Conservation (phyloP, 257 asterid species). For the Solanum megistacrolobum region DNA sequence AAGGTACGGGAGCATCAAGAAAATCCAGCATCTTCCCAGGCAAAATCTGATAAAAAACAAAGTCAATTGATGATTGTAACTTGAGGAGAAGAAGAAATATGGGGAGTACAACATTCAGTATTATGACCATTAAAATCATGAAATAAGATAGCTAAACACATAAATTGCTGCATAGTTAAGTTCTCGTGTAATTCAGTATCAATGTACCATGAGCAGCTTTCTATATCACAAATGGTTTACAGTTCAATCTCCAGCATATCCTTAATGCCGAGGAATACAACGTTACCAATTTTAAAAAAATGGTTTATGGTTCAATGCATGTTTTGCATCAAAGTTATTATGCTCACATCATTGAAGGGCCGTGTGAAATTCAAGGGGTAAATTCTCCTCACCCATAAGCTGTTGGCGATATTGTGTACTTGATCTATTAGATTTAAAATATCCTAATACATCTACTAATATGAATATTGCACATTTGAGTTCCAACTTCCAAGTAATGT, state of each 20-base stretch:
- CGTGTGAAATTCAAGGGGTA: background rate
- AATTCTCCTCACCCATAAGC: background rate
- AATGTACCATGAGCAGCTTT: background rate
- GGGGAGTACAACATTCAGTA: background rate
- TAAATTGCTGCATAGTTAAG: background rate
- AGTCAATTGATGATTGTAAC: background rate
- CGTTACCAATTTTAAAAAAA: background rate
- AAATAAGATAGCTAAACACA: constrained; percentile 1
- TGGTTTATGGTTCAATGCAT: background rate
- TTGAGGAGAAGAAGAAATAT: background rate
- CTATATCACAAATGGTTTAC: background rate
- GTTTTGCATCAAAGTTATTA: background rate
- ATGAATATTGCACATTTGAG: background rate
- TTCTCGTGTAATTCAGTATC: background rate
- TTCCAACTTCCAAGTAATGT: background rate
- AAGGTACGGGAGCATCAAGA: constrained; percentile 98
- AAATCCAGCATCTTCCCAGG: constrained; percentile 92
- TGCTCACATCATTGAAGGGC: background rate
- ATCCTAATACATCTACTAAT: background rate
- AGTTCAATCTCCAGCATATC: background rate
- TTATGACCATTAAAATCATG: background rate
- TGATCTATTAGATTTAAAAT: background rate
- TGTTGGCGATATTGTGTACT: background rate
- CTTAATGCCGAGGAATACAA: background rate
- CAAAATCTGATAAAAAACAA: constrained; percentile 42